A percentile compares a stretch with the other conserved stretches of the same genome.
Evolutionary conservation across 2,329 filamentous ascomycete genomes (phyloP).

Genomic region (Rosellinia necatrix): DNA sequence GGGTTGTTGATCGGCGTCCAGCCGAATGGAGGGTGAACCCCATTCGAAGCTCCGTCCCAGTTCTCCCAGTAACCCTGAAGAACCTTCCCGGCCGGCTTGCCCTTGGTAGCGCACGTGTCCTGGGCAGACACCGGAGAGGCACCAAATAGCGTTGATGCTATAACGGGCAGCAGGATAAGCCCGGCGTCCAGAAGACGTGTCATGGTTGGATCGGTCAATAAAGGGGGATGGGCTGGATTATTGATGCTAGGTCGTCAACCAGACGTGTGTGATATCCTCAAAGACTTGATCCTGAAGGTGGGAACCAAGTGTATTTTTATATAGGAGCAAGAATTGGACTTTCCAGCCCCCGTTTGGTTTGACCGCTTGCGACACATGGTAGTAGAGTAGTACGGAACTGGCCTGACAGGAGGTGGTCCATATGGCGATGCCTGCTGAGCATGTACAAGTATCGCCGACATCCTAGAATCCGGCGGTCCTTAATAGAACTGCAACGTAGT

Average conservation of each 20-base stretch:
- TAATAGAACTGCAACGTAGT: conserved; percentile 18
- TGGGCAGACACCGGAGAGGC: conserved; percentile 10
- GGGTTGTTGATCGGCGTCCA: conserved; percentile 43
- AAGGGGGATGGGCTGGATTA: not conserved
- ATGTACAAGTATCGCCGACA: conserved; percentile 1
- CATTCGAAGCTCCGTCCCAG: conserved; percentile 43
- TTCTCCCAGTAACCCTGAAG: conserved; percentile 46
- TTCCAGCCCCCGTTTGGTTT: not conserved
- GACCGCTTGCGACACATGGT: not conserved
- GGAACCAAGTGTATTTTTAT: conserved; percentile 8
- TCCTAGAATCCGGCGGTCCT: conserved; percentile 7
- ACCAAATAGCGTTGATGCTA: conserved; percentile 15
- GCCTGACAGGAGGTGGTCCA: conserved; percentile 15
- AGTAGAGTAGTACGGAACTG: not conserved
- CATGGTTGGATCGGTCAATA: conserved; percentile 10
- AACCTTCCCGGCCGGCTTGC: conserved; percentile 41
- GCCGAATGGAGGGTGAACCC: conserved; percentile 42
- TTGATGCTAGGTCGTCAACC: not conserved
- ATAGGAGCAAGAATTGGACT: too few species aligned
- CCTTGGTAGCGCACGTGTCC: conserved; percentile 40
- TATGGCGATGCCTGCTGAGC: not conserved
- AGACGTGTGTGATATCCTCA: not conserved
- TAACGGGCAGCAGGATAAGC: conserved; percentile 5
- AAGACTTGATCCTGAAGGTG: not conserved
- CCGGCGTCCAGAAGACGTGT: conserved; percentile 9